Base-by-base conservation (phyloP, 2,329 filamentous ascomycete genomes). In the Ophiostoma tasmaniense region DNA sequence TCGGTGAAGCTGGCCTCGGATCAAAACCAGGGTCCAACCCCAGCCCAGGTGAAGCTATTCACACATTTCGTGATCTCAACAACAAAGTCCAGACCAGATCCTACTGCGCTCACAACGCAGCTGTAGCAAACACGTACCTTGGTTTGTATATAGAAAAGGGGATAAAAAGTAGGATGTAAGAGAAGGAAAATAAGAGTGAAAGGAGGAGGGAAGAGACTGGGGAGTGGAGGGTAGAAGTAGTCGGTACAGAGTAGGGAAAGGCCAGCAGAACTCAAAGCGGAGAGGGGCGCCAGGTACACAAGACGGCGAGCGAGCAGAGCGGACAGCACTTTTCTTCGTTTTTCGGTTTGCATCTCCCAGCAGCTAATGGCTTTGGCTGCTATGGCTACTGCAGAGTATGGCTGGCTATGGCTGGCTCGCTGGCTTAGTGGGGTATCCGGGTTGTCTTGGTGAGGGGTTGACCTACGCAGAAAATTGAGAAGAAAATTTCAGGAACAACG, bases 131-230 rank as follows among this genome's bases (percentile, higher is more conserved):
- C 22, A 71, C 67, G 25, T 71, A 71, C 71, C 68, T 66, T 69
- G 39, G 30, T 61, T 35, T 45, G 37, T 37, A 39, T 35, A 35
- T 28, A 33, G 33, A 33, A 35, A 65, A 71, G 69, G 68, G 67
- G 68, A n/a, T 30, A 37, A 35, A 62, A 75, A 55, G 33, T 67
- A 28, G 72, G 75, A 65, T 39, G 59, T 25, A 17, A 39, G 33
- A 17, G 35, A 8, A 13, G 74, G 71, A 70, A 61, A 70, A 50
- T 42, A 64, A 73, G 69, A 73, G 73, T 71, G 70, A 72, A 66
- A 68, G 71, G 65, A 69, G 67, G 66, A 66, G 67, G 71, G 68
- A 66, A 67, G 67, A 50, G 45, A 37, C 25, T 62, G 52, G 64
- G n/a, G 52, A 66, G 64, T 37, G 64, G 71, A 70, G 67, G 67